phyloP scores from a whole-genome alignment of 108 stramenopile genomes.

The Pinguiococcus pyrenoidosus region DNA sequence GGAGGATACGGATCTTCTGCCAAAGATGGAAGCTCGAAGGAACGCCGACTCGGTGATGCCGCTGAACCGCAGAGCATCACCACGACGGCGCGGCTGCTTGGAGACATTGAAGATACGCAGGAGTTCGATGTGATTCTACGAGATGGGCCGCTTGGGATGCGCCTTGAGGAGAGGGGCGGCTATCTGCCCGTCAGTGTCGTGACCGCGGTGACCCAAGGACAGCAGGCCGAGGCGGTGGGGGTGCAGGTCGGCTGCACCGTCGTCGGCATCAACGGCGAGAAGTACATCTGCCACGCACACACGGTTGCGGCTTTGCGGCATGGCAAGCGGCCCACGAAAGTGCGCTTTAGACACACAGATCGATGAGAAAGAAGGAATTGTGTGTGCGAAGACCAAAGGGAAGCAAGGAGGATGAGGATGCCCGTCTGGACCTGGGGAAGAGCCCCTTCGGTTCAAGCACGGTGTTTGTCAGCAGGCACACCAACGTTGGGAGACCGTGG shows the following conservation, averaged over 20 bases:
- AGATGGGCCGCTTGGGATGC: constrained; percentile 27
- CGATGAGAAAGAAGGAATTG: background rate
- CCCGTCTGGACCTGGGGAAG: no score
- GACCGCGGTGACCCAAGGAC: background rate
- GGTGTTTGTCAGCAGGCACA: no score
- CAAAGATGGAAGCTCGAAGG: no score
- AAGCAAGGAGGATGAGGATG: no score
- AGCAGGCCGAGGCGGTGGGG: background rate
- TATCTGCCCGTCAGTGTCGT: constrained; percentile 13
- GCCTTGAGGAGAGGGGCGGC: constrained; percentile 26
- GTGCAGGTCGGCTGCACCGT: constrained; percentile 16
- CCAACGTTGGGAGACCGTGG: no score
- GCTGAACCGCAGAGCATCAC: background rate
- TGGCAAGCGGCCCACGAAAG: constrained; percentile 14
- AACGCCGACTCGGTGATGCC: background rate
- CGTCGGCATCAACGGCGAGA: constrained; percentile 27
- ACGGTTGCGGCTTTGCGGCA: constrained; percentile 34
- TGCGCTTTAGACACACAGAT: constrained; percentile 14
- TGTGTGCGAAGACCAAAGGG: background rate
- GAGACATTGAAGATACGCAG: background rate
- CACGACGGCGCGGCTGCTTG: background rate
- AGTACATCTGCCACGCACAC: constrained; percentile 34
- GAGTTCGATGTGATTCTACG: constrained; percentile 21
- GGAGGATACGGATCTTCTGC: no score
- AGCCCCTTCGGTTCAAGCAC: no score